Evolutionary conservation across 352 stramenopile genomes (phyloP), one percentile per base, ranked within the genome.

Genomic region (Pythium pyrilobum): DNA sequence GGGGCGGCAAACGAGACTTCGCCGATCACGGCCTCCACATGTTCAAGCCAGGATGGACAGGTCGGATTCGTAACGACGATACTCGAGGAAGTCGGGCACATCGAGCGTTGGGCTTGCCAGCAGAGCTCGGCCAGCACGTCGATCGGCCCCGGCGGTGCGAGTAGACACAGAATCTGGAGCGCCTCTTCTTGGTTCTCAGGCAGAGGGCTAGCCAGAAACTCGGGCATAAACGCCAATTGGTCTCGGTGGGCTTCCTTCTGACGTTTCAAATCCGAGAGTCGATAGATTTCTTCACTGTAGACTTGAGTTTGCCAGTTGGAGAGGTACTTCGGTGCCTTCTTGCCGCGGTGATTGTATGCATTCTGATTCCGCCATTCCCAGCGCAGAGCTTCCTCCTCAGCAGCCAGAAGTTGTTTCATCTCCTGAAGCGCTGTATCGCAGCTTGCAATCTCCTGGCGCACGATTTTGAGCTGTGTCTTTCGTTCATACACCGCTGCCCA

Each of bases 141-240:
- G 6, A 87, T 29, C 7, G 76, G 52, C 5, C 31, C 34, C 0
- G 77, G 71, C 44, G 83, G 62, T 3, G 51, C 47, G 5, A 84
- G 20, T 29, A 82, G 69, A 38, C 78, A 82, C 27, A 87, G 53
- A 1, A 74, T 34, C 47, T 71, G 48, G 10, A 79, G 39, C 0
- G 67, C 70, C 0, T 73, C 59, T 1, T 13, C 9, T 23, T 54
- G 41, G 8, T 61, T 20, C 12, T 24, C 32, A 11, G 77, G 77
- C 15, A 87, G 53, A 1, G 74, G 67, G 25, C 53, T 71, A 2
- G 66, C 53, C 6, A 78, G 23, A 40, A 67, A 74, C 9, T 39
- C 8, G 1, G 69, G 70, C 44, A 71, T 64, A 20, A 6, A 9
- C 6, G 69, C 20, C 29, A 60, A 47, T 27, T 9, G 23, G 38